Evolutionary conservation across 148 eudicot genomes (phyloP), one percentile per base, ranked within the genome.

Genomic region (Silene latifolia): DNA sequence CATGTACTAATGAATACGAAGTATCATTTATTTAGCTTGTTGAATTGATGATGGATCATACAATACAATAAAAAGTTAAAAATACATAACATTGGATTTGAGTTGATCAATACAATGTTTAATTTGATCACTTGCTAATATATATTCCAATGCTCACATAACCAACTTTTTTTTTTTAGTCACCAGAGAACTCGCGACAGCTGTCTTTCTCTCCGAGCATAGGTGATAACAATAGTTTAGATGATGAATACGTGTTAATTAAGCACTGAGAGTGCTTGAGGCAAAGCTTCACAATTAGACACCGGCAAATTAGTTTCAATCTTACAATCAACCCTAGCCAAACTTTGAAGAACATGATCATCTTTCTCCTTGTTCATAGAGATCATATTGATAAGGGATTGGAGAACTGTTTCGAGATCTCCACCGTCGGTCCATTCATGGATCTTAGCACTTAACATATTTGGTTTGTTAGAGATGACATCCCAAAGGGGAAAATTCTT

Each of bases 401-500:
- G 58, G 13, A 84, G 57, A 18, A 74, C 69, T 0, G 12, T 47
- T 72, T 82, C 83, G 27, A 85, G 72, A 10, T 82, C 81, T 4
- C 29, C 73, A 0, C 87, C 85, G 23, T 85, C 82, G 11, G 60
- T 39, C 87, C 87, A 82, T 19, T 65, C 85, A 69, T 77, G 85
- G 58, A 82, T 72, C 29, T 77, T 27, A n/a, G 85, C 85, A 2
- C 1, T 35, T 42, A 85, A 35, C 1, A 62, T 61, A 10, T 67
- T 72, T 3, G 81, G 83, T 72, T 83, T 75, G 23, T 23, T 63
- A 12, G 71, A 67, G 29, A 85, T 82, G 13, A 77, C 64, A 42
- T 80, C 81, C 83, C 83, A 85, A 32, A 80, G 51, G 0, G 83
- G 85, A 69, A 75, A 84, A 21, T 76, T 48, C 62, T 76, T 81